Evolutionary conservation across 495 filamentous ascomycete species (phyloP).

Genomic region (Massariosphaeria phaeospora): DNA sequence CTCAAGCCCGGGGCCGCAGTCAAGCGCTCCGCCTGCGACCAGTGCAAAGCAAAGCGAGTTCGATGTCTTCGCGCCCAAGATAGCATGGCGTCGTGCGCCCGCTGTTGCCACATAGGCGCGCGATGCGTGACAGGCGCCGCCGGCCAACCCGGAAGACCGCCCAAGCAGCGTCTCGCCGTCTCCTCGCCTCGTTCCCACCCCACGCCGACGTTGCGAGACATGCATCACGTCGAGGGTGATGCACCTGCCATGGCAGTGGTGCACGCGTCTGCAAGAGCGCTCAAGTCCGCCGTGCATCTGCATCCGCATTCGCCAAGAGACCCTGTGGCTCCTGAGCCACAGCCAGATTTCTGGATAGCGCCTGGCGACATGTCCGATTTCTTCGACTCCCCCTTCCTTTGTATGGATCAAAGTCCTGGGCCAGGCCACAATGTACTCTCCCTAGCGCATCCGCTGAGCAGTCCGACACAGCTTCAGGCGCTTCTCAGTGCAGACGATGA

Average conservation of each 20-base stretch:
- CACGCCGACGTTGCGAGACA: background rate
- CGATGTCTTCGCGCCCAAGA: background rate
- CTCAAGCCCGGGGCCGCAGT: background rate
- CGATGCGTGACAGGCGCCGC: background rate
- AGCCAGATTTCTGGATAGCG: background rate
- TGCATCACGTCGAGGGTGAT: background rate
- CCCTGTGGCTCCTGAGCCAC: background rate
- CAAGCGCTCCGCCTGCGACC: background rate
- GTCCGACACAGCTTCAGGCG: background rate
- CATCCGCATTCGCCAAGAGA: too few species aligned
- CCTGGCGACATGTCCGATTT: background rate
- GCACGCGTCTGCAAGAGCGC: too few species aligned
- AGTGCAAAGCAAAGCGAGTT: background rate
- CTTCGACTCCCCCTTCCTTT: background rate
- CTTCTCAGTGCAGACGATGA: background rate
- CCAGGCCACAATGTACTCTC: background rate
- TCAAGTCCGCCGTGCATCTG: too few species aligned
- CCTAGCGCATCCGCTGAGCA: background rate
- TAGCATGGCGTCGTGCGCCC: background rate
- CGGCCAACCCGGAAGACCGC: background rate
- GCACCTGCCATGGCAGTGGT: background rate
- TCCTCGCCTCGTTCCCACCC: background rate
- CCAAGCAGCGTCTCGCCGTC: background rate
- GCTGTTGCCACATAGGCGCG: background rate
- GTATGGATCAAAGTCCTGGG: background rate